Evolutionary conservation across 768 basidiomycete species (phyloP).

Genomic region (Arthromyces matolae): DNA sequence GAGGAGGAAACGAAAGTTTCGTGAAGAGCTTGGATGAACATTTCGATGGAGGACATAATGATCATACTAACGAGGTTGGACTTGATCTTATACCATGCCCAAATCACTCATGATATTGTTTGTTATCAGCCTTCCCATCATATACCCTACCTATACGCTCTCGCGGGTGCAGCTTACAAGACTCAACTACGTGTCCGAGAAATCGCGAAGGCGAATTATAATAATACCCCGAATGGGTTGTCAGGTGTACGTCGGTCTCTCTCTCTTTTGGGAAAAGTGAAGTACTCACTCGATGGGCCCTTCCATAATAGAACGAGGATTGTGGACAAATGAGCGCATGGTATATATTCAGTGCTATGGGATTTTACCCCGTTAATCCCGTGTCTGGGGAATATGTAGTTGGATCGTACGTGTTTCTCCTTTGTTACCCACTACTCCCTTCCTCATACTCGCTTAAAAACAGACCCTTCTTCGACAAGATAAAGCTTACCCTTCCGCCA

Average conservation of each 20-base stretch:
- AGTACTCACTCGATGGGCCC: too few species aligned
- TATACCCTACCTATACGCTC: constrained; percentile 77
- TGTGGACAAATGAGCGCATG: constrained; percentile 91
- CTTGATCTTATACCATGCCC: not conserved
- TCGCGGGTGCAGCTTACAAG: constrained; percentile 68
- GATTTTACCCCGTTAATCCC: constrained; percentile 84
- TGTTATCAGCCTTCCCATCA: constrained; percentile 70
- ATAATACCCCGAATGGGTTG: constrained; percentile 63
- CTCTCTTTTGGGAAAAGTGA: not conserved
- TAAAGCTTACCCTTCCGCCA: constrained; percentile 54
- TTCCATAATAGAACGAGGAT: constrained; percentile 85
- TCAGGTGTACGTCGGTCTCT: constrained; percentile 54
- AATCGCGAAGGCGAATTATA: constrained; percentile 63
- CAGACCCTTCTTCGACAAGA: constrained; percentile 49
- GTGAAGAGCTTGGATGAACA: constrained; percentile 62
- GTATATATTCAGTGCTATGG: constrained; percentile 80
- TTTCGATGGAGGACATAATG: constrained; percentile 64
- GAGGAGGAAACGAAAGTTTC: constrained; percentile 66
- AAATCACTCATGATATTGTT: not conserved
- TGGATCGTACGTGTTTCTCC: constrained; percentile 52
- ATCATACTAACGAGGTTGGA: constrained; percentile 75
- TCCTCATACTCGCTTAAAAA: not conserved
- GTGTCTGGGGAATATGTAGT: constrained; percentile 73
- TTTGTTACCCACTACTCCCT: not conserved
- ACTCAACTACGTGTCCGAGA: constrained; percentile 68